Base-by-base conservation (phyloP, 2,329 filamentous ascomycete genomes). In the Fonsecaea multimorphosa region DNA sequence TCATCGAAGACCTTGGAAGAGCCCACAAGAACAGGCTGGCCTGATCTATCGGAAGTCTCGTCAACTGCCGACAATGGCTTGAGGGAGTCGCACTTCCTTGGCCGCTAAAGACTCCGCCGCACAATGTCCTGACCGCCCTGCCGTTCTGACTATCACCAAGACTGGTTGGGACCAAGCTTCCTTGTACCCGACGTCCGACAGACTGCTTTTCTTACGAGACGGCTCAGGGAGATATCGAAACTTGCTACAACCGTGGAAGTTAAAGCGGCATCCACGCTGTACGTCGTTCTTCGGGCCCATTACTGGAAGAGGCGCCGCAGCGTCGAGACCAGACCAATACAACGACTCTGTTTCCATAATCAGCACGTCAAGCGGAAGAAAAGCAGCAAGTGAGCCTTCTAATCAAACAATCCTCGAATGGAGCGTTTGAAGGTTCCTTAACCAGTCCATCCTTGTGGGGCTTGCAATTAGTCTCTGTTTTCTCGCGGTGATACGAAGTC, bases 301-400 rank as follows among this genome's bases (percentile, higher is more conserved):
- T 49, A 49, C 44, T 24, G 19, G 44, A 49, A 49, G 44, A 49
- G 44, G 19, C 44, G 44, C 24, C 19, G 22, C 22, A 3, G 44
- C 12, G 22, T 49, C 44, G 9, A 49, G 27, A 1, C 8, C 44
- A 49, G 44, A 14, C 44, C 44, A 49, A 49, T 24, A 11, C 19
- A 22, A 24, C 5, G 44, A 12, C 9, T 14, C 19, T 12, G 4
- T 5, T 49, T 12, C 19, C 44, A 49, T 49, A 49, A 49, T 49
- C 44, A 49, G 11, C 7, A 49, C 44, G 44, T 24, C 44, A 49
- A 49, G 44, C 44, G 44, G 44, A 31, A 31, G 4, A 27, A 27
- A 49, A 49, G 44, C 44, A 49, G 44, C 44, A 49, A 49, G 44
- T 14, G 44, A 24, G 22, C 27, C 22, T 49, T 49, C 44, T 49